phyloP scores from a whole-genome alignment of 139 green algal genomes.

The Prasinococcaceae sp. region DNA sequence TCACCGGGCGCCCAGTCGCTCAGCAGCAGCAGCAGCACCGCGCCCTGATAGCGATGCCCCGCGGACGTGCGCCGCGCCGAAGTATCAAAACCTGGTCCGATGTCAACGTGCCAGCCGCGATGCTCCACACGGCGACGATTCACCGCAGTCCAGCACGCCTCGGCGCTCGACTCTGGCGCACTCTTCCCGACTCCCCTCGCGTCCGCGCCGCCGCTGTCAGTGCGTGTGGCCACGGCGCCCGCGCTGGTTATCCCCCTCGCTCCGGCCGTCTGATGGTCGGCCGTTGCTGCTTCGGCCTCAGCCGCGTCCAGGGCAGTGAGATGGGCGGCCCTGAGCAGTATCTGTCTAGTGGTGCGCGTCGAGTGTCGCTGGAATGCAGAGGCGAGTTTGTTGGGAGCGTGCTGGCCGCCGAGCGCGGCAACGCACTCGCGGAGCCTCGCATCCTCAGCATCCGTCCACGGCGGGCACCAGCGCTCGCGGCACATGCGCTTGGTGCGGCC shows the following conservation, averaged over 20 bases:
- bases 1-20: slow-evolving; percentile 1
- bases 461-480: too few relatives aligned
- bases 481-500: too few relatives aligned
- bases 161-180: neutral
- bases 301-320: neutral
- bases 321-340: neutral
- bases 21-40: slow-evolving; percentile 5
- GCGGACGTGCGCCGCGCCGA: neutral
- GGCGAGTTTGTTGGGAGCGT: too few relatives aligned
- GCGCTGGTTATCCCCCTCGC: neutral
- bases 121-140: slow-evolving; percentile 1
- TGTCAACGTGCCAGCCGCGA: slow-evolving; percentile 9
- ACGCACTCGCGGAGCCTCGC: too few relatives aligned
- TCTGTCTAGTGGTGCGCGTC: too few relatives aligned
- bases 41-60: slow-evolving; percentile 4
- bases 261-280: neutral
- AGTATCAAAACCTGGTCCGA: slow-evolving; percentile 5
- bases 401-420: too few relatives aligned
- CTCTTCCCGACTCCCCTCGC: neutral
- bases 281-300: neutral
- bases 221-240: neutral
- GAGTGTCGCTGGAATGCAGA: too few relatives aligned
- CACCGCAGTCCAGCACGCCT: neutral
- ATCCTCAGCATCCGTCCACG: too few relatives aligned
- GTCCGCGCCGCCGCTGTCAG: neutral